Evolutionary conservation across 352 stramenopile species (phyloP), one percentile per base, ranked within the genome.

Genomic region (Phytopythium helicoides): DNA sequence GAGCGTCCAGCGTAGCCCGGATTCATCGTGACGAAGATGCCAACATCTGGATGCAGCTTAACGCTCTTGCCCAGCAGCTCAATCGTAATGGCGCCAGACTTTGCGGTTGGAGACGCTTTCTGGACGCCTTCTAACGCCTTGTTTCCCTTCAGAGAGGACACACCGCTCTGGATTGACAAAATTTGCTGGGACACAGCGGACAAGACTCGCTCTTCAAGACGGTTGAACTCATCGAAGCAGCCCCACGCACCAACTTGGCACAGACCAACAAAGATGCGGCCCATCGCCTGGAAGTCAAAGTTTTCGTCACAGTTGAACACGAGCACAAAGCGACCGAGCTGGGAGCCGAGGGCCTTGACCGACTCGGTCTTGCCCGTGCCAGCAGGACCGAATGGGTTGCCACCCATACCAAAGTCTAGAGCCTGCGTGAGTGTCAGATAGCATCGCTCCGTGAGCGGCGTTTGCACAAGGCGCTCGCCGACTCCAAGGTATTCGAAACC

Each of bases 21-120:
- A 71, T 99, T 99, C 97, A 99, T 99, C 15, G 98, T 99, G 31
- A 99, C 97, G 71, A 99, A 99, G 52, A 99, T 99, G 22, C 97
- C 98, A 46, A 99, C 97, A 66, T 99, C 96, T 46, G 96, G 87
- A 66, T 99, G 92, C 8, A 99, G 72, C 41, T 81, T 79, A 21
- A 99, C 95, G 33, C 73, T 91, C 66, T 98, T 96, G 15, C 96
- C 97, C 12, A 99, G 56, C 6, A 99, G 70, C 55, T 99, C 92
- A 52, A 99, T 98, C 0, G 70, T 85, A 33, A 58, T 37, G 69
- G 59, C 14, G 11, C 68, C 35, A 38, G 56, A 56, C 22, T 49
- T 68, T 7, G 47, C 31, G 4, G 47, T 44, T 23, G 34, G 47
- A 2, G 47, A 53, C 33, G 22, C 15, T 22, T 53, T 53, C 15